A percentile compares a stretch with the other conserved stretches of the same genome.
Conservation (phyloP, 768 basidiomycete genomes). For the Tephrocybe sp. region DNA sequence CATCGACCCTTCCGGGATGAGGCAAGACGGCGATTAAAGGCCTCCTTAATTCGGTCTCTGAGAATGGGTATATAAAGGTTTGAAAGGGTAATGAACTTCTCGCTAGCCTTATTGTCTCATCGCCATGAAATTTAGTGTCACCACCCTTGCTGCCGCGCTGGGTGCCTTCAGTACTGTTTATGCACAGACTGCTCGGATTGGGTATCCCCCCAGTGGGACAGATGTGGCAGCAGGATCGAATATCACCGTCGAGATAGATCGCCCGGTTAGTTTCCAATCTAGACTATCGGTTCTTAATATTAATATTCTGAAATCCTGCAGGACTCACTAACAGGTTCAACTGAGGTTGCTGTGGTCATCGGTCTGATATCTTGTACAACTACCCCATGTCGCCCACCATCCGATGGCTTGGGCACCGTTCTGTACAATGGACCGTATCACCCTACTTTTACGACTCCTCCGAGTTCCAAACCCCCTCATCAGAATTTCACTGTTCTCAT, state of each 20-base stretch:
- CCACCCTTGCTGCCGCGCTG: background rate
- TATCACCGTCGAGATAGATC: constrained; percentile 43
- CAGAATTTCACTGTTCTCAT: constrained; percentile 44
- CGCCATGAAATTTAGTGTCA: constrained; percentile 1
- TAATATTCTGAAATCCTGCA: constrained; percentile 14
- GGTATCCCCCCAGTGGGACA: constrained; percentile 33
- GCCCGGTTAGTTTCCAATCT: constrained; percentile 33
- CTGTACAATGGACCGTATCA: constrained; percentile 44
- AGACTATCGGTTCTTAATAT: background rate
- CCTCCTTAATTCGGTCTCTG: no score
- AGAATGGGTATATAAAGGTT: background rate
- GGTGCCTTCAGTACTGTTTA: constrained; percentile 24
- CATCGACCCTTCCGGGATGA: no score
- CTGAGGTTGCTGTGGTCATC: constrained; percentile 45
- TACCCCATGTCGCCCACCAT: constrained; percentile 19
- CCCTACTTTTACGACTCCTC: constrained; percentile 24
- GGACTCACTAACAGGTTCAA: constrained; percentile 34
- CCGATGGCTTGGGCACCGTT: constrained; percentile 35
- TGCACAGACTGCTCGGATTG: constrained; percentile 41
- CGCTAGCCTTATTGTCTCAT: background rate
- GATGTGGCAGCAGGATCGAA: constrained; percentile 32
- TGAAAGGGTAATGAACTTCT: background rate
- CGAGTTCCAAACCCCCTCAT: constrained; percentile 27
- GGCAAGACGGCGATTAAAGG: no score
- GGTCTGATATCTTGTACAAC: constrained; percentile 34